A percentile compares a stretch with the other conserved stretches of the same genome.
Conservation (phyloP, 306 rosid genomes). For the Sesbania bispinosa region DNA sequence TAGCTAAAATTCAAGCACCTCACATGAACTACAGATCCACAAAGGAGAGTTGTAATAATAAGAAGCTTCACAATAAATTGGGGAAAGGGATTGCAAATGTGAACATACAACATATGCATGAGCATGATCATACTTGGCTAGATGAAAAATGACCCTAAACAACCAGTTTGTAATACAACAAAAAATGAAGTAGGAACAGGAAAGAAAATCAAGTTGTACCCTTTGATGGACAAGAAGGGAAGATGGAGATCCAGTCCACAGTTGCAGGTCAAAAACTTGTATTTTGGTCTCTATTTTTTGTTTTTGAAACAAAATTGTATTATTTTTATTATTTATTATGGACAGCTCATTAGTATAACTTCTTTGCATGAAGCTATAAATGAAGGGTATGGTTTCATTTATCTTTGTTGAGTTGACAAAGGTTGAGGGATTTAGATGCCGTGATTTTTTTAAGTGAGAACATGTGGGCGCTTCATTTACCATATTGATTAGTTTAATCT, state of each 20-base stretch:
- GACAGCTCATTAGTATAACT: not conserved
- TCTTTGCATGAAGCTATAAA: not conserved
- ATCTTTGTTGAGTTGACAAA: not conserved
- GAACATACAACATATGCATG: not conserved
- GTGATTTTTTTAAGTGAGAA: too few relatives aligned
- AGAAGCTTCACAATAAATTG: not conserved
- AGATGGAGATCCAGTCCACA: not conserved
- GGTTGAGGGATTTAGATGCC: too few relatives aligned
- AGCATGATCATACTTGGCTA: not conserved
- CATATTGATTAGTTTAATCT: too few relatives aligned
- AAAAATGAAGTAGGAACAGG: not conserved
- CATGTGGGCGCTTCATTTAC: too few relatives aligned
- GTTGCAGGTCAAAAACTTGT: not conserved
- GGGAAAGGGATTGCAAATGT: not conserved
- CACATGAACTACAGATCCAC: not conserved
- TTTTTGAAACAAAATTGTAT: too few relatives aligned
- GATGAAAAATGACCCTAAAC: not conserved
- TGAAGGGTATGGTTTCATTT: not conserved
- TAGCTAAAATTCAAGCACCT: not conserved
- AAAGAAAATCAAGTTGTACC: not conserved
- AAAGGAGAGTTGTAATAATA: not conserved
- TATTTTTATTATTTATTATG: not conserved
- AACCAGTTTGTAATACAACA: too few relatives aligned
- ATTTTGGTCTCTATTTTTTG: too few relatives aligned
- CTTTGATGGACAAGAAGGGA: too few relatives aligned